Base-by-base conservation (phyloP, 768 basidiomycete species). In the Suillus discolor region DNA sequence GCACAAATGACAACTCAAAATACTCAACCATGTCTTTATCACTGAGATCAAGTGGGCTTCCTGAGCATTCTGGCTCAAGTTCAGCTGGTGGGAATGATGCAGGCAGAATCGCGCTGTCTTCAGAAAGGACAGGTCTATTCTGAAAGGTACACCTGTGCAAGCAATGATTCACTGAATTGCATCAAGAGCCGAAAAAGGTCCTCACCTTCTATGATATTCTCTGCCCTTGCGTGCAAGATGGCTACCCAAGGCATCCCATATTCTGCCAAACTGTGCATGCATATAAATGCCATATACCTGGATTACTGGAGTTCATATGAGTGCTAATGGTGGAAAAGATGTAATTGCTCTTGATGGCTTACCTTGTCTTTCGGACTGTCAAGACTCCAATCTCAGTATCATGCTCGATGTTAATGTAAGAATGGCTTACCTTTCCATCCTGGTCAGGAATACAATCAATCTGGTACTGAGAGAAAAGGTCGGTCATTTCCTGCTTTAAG, bases 161-260 rank as follows among this genome's bases (percentile, higher is more conserved):
- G 11, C 7, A 42, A 36, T 57, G 8, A 69, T 63, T 25, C 11
- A 31, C 28, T 31, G 41, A 31, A 6, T 18, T 31, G 36, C n/a
- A 2, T 16, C 15, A 47, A 9, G 34, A 25, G 18, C 25, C 44
- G 8, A 36, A 36, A 38, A 16, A 53, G 28, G 20, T 6, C 57
- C 67, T 65, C 47, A 86, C 88, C 88, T 81, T n/a, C 75, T 74
- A 36, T 77, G 77, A 65, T 92, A 91, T 67, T 86, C 85, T 63
- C 78, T 80, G 25, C 86, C 84, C 53, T 78, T 82, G 6, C 78
- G 73, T 5, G 70, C 70, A 6, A 85, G 74, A 57, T 84, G 82
- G 8, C 71, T 71, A 1, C 81, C 79, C 59, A 87, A 72, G 0
- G 77, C 72, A 20, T 81, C 80, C 85, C 86, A 86, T 34, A 85